These are phyloP conservation scores for Lasiosphaeris hirsuta DNA, from an alignment of 495 filamentous ascomycete genomes.

Conservation along the genomic window DNA sequence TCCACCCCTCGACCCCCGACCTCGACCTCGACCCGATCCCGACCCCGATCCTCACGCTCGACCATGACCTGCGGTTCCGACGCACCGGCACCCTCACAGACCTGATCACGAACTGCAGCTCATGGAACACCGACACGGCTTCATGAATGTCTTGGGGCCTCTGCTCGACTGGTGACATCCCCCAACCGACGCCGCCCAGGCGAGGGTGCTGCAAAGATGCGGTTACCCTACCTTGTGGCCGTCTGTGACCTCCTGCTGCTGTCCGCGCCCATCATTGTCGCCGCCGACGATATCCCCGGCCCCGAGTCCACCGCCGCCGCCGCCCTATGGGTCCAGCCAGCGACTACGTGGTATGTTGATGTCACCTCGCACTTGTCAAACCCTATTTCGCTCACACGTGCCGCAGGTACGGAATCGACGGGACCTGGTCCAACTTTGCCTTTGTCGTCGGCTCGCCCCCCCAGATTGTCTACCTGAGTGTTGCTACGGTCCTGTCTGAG, in stretches of 20 bases:
- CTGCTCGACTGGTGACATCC: conserved; percentile 24
- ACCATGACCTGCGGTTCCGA: conserved; percentile 12
- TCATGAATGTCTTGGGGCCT: conserved; percentile 30
- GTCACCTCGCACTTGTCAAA: background rate
- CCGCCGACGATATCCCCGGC: conserved; percentile 20
- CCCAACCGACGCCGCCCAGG: conserved; percentile 18
- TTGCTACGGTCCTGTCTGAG: conserved; percentile 55
- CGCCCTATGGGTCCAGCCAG: conserved; percentile 44
- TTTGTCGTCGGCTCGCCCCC: conserved; percentile 55
- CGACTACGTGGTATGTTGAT: conserved; percentile 39
- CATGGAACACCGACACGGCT: conserved; percentile 32
- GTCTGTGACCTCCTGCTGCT: conserved; percentile 39
- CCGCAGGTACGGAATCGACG: conserved; percentile 48
- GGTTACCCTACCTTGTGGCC: conserved; percentile 29
- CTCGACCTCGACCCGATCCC: background rate
- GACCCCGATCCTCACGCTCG: background rate
- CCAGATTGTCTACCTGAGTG: conserved; percentile 55
- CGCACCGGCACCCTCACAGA: background rate
- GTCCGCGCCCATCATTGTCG: conserved; percentile 31
- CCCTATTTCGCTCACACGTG: conserved; percentile 21
- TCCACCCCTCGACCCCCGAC: background rate
- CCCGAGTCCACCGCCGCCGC: conserved; percentile 8
- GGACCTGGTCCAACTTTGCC: conserved; percentile 51
- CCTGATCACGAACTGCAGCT: conserved; percentile 18
- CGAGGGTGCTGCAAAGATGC: conserved; percentile 33